phyloP scores from a whole-genome alignment of 2,329 filamentous ascomycete species.

The Epichloe sibirici region DNA sequence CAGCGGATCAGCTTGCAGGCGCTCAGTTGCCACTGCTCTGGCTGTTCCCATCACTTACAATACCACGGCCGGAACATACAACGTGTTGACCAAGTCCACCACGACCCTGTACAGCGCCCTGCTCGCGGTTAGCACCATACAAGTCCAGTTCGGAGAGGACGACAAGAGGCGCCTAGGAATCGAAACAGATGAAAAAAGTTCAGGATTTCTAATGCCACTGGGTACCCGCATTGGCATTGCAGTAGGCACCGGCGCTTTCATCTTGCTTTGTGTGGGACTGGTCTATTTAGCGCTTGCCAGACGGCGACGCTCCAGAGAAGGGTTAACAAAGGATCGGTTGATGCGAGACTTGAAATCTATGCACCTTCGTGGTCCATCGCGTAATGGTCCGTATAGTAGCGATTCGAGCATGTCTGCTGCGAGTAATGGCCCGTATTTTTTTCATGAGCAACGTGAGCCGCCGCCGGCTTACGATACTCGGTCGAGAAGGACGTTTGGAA shows the following conservation, averaged over 20 bases:
- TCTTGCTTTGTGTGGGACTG: constrained; percentile 17
- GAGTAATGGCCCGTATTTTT: not conserved
- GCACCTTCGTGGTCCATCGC: not conserved
- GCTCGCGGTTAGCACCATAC: constrained; percentile 25
- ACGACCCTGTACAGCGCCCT: constrained; percentile 26
- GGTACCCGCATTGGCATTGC: constrained; percentile 24
- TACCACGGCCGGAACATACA: constrained; percentile 21
- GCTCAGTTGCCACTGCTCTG: constrained; percentile 22
- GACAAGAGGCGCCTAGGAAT: constrained; percentile 24
- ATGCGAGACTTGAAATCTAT: constrained; percentile 6
- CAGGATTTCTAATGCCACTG: constrained; percentile 14
- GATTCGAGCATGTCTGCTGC: constrained; percentile 1
- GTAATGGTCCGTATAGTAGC: not conserved
- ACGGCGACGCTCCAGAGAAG: constrained; percentile 11
- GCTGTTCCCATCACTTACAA: constrained; percentile 26
- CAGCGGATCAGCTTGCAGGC: constrained; percentile 22
- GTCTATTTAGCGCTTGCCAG: constrained; percentile 16
- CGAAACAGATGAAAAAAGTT: constrained; percentile 16
- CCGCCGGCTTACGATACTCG: constrained; percentile 21
- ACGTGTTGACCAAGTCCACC: constrained; percentile 21
- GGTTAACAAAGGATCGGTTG: constrained; percentile 7
- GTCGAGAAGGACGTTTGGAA: constrained; percentile 12
- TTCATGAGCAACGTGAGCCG: constrained; percentile 11
- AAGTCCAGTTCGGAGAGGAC: constrained; percentile 24
- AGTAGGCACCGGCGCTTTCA: constrained; percentile 18